These are phyloP conservation scores for Pythium rhizo-oryzae DNA, from an alignment of 352 stramenopile species.

Conservation along the genomic window DNA sequence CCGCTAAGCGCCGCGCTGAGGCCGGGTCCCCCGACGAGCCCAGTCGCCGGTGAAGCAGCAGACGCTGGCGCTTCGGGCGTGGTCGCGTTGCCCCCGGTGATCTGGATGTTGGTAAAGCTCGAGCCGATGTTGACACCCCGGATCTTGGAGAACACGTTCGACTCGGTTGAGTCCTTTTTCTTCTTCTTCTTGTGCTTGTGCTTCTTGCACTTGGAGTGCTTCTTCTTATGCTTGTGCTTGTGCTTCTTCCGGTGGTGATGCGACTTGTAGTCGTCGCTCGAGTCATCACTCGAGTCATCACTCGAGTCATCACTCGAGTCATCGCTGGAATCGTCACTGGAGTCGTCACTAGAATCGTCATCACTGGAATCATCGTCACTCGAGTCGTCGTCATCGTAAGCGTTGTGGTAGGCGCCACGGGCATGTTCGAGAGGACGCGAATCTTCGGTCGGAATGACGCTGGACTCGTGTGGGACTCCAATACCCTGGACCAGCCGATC, in stretches of 20 bases:
- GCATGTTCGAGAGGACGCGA: background rate
- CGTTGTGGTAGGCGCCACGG: conserved; percentile 14
- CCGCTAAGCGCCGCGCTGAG: background rate
- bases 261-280: conserved; percentile 20
- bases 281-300: conserved; percentile 29
- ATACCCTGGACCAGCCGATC: conserved; percentile 1
- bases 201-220: conserved; percentile 23
- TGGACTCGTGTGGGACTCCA: background rate
- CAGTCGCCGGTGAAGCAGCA: background rate
- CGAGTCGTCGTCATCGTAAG: conserved; percentile 12
- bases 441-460: no score
- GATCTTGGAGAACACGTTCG: conserved; percentile 34
- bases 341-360: conserved; percentile 24
- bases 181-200: conserved; percentile 28
- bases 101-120: conserved; percentile 31
- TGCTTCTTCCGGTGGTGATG: conserved; percentile 19
- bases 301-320: conserved; percentile 28
- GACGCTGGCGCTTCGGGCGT: conserved; percentile 1
- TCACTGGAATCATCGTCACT: conserved; percentile 20
- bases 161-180: conserved; percentile 21
- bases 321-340: conserved; percentile 24
- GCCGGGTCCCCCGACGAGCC: background rate
- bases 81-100: conserved; percentile 22
- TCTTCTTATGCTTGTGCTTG: conserved; percentile 25
- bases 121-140: conserved; percentile 30